Evolutionary conservation across 495 filamentous ascomycete genomes (phyloP).

Genomic region (Xylaria bambusicola): DNA sequence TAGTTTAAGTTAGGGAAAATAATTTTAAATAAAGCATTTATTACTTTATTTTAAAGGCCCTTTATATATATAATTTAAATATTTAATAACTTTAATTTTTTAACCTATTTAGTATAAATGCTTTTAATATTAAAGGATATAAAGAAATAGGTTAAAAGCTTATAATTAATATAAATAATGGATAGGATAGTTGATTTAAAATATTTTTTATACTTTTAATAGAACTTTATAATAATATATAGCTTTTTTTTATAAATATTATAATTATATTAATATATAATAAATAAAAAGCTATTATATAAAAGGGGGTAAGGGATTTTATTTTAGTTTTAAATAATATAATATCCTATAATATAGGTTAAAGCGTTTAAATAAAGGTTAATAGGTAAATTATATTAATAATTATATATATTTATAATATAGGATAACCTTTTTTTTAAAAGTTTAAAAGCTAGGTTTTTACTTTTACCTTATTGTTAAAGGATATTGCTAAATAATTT

Average conservation of each 20-base stretch:
- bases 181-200: not conserved
- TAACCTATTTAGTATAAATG: not conserved
- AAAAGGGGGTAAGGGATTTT: no score
- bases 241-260: no score
- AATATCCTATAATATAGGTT: no score
- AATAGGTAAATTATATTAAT: not conserved
- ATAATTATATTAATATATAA: no score
- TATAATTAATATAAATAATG: slow-evolving; percentile 7
- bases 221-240: no score
- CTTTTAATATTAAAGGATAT: not conserved
- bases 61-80: slow-evolving; percentile 7
- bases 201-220: not conserved
- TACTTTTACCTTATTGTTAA: not conserved
- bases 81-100: not conserved
- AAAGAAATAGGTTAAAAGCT: no score
- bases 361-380: no score
- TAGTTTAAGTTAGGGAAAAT: not conserved
- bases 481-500: no score
- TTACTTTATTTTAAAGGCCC: not conserved
- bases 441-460: not conserved
- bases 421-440: no score
- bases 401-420: slow-evolving; percentile 6
- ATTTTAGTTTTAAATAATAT: no score
- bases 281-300: no score
- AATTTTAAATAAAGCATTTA: not conserved